A percentile compares a stretch with the other conserved stretches of the same genome.
These are phyloP conservation scores for Pyrenochaeta sp. DNA, from an alignment of 2,329 filamentous ascomycete genomes.

Conservation along the genomic window DNA sequence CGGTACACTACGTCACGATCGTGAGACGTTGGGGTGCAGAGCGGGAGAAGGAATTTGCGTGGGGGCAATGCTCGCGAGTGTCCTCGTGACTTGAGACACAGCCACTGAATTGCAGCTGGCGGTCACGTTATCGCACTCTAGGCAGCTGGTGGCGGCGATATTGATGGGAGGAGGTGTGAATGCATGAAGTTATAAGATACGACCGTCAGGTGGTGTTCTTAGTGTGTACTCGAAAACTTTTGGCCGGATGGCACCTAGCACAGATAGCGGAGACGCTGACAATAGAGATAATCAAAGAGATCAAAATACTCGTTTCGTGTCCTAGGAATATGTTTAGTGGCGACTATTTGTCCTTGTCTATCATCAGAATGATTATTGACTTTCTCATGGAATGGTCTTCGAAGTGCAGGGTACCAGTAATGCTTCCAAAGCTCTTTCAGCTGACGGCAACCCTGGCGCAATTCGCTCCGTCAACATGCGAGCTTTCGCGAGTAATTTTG, in stretches of 20 bases:
- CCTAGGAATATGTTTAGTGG: no score
- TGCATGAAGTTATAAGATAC: neutral
- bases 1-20: conserved; percentile 9
- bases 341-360: neutral
- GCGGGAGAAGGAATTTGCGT: conserved; percentile 23
- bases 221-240: neutral
- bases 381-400: neutral
- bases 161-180: conserved; percentile 2
- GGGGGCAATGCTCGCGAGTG: conserved; percentile 15
- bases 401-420: no score
- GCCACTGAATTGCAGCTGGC: conserved; percentile 23
- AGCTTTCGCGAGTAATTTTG: no score
- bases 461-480: no score
- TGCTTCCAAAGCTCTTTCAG: no score
- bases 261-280: neutral
- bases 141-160: conserved; percentile 12
- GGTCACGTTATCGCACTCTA: conserved; percentile 6
- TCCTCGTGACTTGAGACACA: conserved; percentile 19
- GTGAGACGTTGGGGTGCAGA: conserved; percentile 10
- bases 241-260: neutral
- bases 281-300: neutral
- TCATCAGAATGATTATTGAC: neutral
- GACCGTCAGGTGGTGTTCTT: neutral
- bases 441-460: no score
- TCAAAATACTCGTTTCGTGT: no score